Base-by-base conservation (phyloP, 2,329 filamentous ascomycete species). In the Stemphylium vesicarium region DNA sequence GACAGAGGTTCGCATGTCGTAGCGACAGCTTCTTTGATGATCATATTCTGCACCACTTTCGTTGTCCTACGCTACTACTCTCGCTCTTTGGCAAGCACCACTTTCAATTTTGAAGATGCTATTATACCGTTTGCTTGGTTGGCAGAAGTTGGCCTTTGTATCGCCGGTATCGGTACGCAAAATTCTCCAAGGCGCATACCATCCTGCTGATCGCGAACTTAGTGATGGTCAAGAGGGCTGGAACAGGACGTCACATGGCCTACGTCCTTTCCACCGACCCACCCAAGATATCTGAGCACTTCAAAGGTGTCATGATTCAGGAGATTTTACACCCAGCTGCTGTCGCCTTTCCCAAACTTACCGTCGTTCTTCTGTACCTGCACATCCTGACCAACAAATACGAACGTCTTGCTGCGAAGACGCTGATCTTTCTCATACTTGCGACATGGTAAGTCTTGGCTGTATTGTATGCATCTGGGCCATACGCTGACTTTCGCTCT, bases 281-380 rank as follows among this genome's bases (percentile, higher is more conserved):
- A 2, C 29, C 10, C 3, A 65, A 36, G 32, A 51, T 70, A 33
- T 22, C 45, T 4, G 48, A 62, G 24, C 60, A 68, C 40, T 63
- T 57, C 54, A 69, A 65, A 59, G 66, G 63, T 40, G 57, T 70
- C 24, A 57, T 67, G 53, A 42, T 68, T 13, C 40, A 58, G 33
- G 68, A 72, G 49, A n/a, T 65, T 8, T 39, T 70, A 2, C 65
- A 71, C 50, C 60, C 63, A 11, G 53, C 63, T 9, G 65, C 69
- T 10, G 67, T 71, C 5, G 67, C 64, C 5, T 67, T 72, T 35
- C 62, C 69, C 1, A 72, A 72, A 20, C 57, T 70, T 22, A 55
- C 53, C 11, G 62, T 72, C 4, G 57, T 66, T 4, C 36, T 69
- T 4, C 53, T 72, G 6, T 71, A 65, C 33, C 54, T 70, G 18